These are phyloP conservation scores for Cylindrotheca fusiformis DNA, from an alignment of 108 stramenopile genomes.

Conservation along the genomic window DNA sequence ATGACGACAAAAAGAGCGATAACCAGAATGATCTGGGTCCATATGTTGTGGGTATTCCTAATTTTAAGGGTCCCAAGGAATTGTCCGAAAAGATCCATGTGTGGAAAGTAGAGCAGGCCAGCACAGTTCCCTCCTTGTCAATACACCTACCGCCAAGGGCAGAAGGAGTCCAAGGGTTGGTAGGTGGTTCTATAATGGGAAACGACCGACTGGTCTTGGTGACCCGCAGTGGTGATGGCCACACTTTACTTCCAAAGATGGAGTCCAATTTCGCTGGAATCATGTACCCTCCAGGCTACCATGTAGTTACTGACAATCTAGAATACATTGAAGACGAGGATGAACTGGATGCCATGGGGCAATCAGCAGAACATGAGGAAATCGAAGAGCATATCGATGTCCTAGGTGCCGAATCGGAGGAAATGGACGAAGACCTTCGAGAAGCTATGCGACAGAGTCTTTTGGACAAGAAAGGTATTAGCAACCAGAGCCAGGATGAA, in stretches of 20 bases:
- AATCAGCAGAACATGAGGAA: conserved; percentile 2
- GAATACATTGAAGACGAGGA: conserved; percentile 70
- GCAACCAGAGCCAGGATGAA: conserved; percentile 12
- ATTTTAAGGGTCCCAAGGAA: conserved; percentile 42
- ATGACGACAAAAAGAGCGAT: background rate
- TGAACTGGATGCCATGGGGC: conserved; percentile 35
- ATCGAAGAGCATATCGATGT: conserved; percentile 13
- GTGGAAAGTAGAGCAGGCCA: conserved; percentile 34
- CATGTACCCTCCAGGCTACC: conserved; percentile 66
- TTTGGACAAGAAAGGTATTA: conserved; percentile 17
- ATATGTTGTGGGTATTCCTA: conserved; percentile 37
- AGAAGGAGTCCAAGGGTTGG: conserved; percentile 28
- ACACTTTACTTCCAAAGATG: conserved; percentile 25
- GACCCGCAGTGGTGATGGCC: conserved; percentile 34
- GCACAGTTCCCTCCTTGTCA: conserved; percentile 22
- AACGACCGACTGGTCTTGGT: conserved; percentile 28
- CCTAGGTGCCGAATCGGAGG: conserved; percentile 3
- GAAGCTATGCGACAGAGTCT: conserved; percentile 47
- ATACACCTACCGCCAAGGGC: conserved; percentile 30
- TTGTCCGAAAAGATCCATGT: conserved; percentile 37
- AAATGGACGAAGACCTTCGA: conserved; percentile 34
- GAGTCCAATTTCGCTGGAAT: conserved; percentile 54
- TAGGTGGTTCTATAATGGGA: conserved; percentile 3
- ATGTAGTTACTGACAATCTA: conserved; percentile 50
- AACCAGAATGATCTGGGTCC: conserved; percentile 10